Evolutionary conservation across 192 early-diverging fungal genomes (phyloP).

Genomic region (Podochytrium sp.): DNA sequence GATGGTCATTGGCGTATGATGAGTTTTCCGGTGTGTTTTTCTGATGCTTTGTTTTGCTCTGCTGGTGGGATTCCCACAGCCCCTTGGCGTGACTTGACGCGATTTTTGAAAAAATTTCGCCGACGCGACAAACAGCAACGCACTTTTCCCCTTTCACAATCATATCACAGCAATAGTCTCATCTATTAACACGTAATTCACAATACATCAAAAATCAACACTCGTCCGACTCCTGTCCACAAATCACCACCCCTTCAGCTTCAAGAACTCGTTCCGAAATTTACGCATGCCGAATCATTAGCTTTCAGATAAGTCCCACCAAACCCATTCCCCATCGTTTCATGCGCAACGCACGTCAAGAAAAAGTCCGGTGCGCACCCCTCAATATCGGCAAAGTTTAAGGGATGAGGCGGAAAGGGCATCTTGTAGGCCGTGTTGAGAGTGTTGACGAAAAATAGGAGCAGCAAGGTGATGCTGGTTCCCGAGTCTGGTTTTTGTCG

Average conservation of each 20-base stretch:
- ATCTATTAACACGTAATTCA: too few relatives aligned
- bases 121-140: neutral
- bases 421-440: neutral
- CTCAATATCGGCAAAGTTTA: slow-evolving; percentile 16
- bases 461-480: slow-evolving; percentile 38
- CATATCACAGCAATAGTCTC: too few relatives aligned
- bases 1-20: neutral
- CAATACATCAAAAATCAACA: too few relatives aligned
- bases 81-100: neutral
- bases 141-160: neutral
- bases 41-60: neutral
- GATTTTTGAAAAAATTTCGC: neutral
- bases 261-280: neutral
- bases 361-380: slow-evolving; percentile 14
- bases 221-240: too few relatives aligned
- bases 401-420: slow-evolving; percentile 1
- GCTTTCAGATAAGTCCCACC: neutral
- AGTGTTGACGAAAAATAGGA: slow-evolving; percentile 17
- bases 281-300: neutral
- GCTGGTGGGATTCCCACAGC: neutral
- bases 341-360: slow-evolving; percentile 17
- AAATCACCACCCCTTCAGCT: neutral
- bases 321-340: slow-evolving; percentile 12
- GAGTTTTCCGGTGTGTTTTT: neutral
- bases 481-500: too few relatives aligned